These are phyloP conservation scores for Schizosaccharomyces versatilis DNA, from an alignment of 1,139 yeast species.

Conservation along the genomic window DNA sequence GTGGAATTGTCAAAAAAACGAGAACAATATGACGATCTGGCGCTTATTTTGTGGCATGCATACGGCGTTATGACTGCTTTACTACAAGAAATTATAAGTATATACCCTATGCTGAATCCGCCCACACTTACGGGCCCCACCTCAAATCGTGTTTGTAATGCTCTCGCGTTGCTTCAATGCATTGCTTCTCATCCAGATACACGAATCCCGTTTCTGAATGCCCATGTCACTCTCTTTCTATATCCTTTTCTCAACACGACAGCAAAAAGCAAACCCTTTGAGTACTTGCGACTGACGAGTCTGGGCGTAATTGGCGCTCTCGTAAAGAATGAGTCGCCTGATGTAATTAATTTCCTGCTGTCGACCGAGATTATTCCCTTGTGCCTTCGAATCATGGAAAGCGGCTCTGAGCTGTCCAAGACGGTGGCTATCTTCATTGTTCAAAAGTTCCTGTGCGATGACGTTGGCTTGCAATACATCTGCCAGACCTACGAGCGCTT, in stretches of 20 bases:
- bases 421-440: slow-evolving; percentile 91
- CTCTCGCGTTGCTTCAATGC: slow-evolving; percentile 80
- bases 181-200: slow-evolving; percentile 91
- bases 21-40: slow-evolving; percentile 84
- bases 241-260: slow-evolving; percentile 87
- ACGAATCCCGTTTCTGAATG: slow-evolving; percentile 58
- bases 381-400: slow-evolving; percentile 85
- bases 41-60: slow-evolving; percentile 82
- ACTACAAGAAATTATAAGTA: slow-evolving; percentile 70
- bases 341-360: slow-evolving; percentile 70
- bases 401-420: slow-evolving; percentile 78
- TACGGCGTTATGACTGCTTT: slow-evolving; percentile 90
- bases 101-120: slow-evolving; percentile 73
- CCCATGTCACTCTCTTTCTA: slow-evolving; percentile 75
- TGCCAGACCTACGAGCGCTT: slow-evolving; percentile 91
- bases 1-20: slow-evolving; percentile 80
- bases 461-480: slow-evolving; percentile 70
- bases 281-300: slow-evolving; percentile 73
- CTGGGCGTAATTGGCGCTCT: slow-evolving; percentile 92
- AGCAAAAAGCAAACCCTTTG: slow-evolving; percentile 79
- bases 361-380: slow-evolving; percentile 90
- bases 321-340: slow-evolving; percentile 88
- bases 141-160: slow-evolving; percentile 89
- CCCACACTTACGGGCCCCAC: slow-evolving; percentile 67
- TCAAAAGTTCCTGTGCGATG: slow-evolving; percentile 78